Conservation (phyloP, 2,329 filamentous ascomycete species). For the Triangularia setosa region DNA sequence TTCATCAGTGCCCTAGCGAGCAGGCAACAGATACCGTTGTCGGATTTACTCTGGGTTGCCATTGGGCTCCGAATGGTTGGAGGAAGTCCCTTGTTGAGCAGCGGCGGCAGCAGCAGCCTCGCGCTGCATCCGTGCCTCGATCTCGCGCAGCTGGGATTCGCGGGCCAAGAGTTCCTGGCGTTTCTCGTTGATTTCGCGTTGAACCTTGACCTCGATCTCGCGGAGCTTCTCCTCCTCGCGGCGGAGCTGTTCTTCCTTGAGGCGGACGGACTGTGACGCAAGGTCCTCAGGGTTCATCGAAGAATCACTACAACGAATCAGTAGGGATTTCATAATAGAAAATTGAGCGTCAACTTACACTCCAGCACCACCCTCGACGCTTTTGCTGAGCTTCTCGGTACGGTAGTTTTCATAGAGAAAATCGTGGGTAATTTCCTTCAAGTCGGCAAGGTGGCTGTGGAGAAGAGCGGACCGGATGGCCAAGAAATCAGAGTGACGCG, state of each 20-base stretch:
- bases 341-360: conserved; percentile 62
- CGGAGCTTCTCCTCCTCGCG: conserved; percentile 99
- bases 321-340: conserved; percentile 11
- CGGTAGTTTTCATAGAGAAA: conserved; percentile 99
- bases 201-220: conserved; percentile 99
- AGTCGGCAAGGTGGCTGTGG: conserved; percentile 94
- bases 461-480: conserved; percentile 94
- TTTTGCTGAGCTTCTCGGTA: conserved; percentile 99
- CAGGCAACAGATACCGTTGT: not conserved
- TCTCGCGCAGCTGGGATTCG: conserved; percentile 97
- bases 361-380: conserved; percentile 84
- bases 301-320: conserved; percentile 57
- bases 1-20: conserved; percentile 25
- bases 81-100: conserved; percentile 31
- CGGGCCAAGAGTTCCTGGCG: conserved; percentile 95
- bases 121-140: conserved; percentile 94
- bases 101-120: conserved; percentile 59
- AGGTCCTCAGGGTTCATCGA: conserved; percentile 98
- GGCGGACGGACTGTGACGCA: conserved; percentile 91
- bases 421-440: conserved; percentile 99
- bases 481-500: conserved; percentile 96
- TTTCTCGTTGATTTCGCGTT: conserved; percentile 99
- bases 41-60: conserved; percentile 44
- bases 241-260: conserved; percentile 99
- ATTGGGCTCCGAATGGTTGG: conserved; percentile 46